phyloP scores from a whole-genome alignment of 371 early-diverging fungal species.

The Apophysomyces variabilis region DNA sequence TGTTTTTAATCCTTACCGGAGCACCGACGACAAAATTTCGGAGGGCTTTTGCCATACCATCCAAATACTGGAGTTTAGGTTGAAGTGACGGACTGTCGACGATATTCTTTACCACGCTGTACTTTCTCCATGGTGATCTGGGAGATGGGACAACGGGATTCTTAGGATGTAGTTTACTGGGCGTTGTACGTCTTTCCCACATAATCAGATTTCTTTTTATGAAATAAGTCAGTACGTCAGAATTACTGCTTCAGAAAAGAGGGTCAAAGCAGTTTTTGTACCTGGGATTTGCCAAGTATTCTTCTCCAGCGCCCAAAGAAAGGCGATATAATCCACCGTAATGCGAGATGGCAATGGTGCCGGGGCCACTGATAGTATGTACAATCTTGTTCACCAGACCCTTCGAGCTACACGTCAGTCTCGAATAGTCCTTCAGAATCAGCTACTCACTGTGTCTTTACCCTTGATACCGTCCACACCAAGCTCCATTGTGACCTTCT shows the following conservation, averaged over 20 bases:
- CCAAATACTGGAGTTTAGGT: slow-evolving; percentile 47
- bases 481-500: slow-evolving; percentile 63
- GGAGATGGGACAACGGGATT: slow-evolving; percentile 44
- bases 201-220: slow-evolving; percentile 44
- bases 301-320: slow-evolving; percentile 69
- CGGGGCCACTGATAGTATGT: slow-evolving; percentile 72
- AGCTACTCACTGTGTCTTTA: slow-evolving; percentile 25
- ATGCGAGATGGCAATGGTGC: slow-evolving; percentile 72
- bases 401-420: slow-evolving; percentile 43
- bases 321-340: slow-evolving; percentile 77
- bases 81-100: slow-evolving; percentile 56
- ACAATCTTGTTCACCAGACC: slow-evolving; percentile 66
- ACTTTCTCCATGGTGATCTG: slow-evolving; percentile 36
- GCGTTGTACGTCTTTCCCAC: slow-evolving; percentile 58
- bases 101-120: slow-evolving; percentile 44
- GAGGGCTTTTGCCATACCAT: slow-evolving; percentile 31
- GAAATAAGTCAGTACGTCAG: not conserved
- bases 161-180: slow-evolving; percentile 37
- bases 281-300: slow-evolving; percentile 76
- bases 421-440: not conserved
- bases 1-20: slow-evolving; percentile 44
- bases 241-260: not conserved
- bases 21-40: slow-evolving; percentile 52
- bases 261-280: slow-evolving; percentile 18
- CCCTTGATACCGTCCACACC: slow-evolving; percentile 48